Conservation (phyloP, 768 basidiomycete species). For the Auriculariales sp. region DNA sequence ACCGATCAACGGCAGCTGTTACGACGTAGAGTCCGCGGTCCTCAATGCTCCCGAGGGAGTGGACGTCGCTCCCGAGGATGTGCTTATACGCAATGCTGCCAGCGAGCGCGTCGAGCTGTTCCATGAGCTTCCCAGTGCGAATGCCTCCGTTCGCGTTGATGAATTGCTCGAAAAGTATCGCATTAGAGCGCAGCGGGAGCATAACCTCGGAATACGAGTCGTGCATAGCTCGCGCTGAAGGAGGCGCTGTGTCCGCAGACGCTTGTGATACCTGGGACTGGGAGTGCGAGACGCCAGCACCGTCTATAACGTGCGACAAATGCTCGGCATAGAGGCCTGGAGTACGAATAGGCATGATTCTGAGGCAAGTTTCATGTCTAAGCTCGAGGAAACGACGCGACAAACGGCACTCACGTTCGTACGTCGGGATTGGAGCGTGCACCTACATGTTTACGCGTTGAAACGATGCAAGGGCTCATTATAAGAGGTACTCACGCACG, state of each 20-base stretch:
- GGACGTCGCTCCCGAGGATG: constrained; percentile 50
- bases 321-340: constrained; percentile 43
- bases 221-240: constrained; percentile 42
- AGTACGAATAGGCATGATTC: constrained; percentile 41
- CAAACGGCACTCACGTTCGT: constrained; percentile 24
- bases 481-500: constrained; percentile 34
- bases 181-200: constrained; percentile 48
- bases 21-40: constrained; percentile 68
- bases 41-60: constrained; percentile 37
- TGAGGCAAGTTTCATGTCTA: constrained; percentile 14
- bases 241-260: constrained; percentile 6
- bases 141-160: constrained; percentile 59
- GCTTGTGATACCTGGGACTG: neutral
- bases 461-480: constrained; percentile 3
- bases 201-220: constrained; percentile 56
- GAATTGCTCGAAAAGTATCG: constrained; percentile 48
- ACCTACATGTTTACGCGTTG: constrained; percentile 19
- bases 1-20: constrained; percentile 73
- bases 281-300: neutral
- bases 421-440: constrained; percentile 37
- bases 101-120: constrained; percentile 73
- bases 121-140: constrained; percentile 60
- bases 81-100: constrained; percentile 78
- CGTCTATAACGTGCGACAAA: constrained; percentile 21
- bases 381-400: constrained; percentile 2